Conservation (phyloP, 495 filamentous ascomycete genomes). For the Margaritispora aquatica region DNA sequence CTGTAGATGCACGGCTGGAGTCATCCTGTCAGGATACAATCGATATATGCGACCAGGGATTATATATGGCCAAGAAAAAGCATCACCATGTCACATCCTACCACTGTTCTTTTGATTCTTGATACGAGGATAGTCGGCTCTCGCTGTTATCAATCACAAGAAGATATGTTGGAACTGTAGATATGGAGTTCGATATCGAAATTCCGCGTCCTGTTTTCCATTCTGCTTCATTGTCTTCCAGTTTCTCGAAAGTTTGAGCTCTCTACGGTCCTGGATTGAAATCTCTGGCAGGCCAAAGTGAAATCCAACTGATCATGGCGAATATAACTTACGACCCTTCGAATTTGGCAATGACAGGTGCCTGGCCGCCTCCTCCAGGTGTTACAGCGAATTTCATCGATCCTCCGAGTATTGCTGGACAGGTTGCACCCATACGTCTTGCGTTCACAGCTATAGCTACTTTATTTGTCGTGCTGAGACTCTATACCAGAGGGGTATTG, state of each 20-base stretch:
- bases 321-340: background rate
- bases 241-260: too few species aligned
- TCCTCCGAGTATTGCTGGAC: constrained; percentile 3
- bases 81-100: background rate
- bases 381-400: constrained; percentile 2
- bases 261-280: too few species aligned
- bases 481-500: background rate
- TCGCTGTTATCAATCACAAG: too few species aligned
- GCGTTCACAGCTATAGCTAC: constrained; percentile 1
- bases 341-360: background rate
- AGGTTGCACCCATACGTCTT: background rate
- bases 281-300: too few species aligned
- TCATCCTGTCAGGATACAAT: background rate
- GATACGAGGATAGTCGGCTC: background rate
- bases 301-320: background rate
- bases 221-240: too few species aligned
- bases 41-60: background rate
- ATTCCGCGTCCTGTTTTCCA: too few species aligned
- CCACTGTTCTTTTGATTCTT: background rate
- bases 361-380: background rate
- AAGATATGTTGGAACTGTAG: too few species aligned
- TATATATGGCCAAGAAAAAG: background rate
- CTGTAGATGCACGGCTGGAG: background rate
- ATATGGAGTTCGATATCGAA: too few species aligned
- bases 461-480: constrained; percentile 1